phyloP scores from a whole-genome alignment of 1,284 basidiomycete species.

The Porodaedalea pini region DNA sequence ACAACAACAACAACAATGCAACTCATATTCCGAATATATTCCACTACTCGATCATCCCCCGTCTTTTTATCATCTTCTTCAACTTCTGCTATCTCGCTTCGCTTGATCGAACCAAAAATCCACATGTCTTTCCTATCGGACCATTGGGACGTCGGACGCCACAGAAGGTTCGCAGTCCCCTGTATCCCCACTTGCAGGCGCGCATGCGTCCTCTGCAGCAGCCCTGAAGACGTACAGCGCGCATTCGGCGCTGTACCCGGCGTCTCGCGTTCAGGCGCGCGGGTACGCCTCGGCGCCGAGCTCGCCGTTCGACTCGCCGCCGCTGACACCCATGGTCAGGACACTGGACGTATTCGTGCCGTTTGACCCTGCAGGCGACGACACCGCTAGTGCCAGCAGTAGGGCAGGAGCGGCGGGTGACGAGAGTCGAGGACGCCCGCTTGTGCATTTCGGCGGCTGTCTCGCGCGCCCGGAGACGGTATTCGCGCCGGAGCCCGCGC shows the following conservation, averaged over 20 bases:
- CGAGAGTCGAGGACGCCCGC: not conserved
- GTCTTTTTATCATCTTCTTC: not conserved
- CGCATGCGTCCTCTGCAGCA: not conserved
- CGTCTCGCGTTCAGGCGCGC: not conserved
- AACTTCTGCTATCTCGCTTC: not conserved
- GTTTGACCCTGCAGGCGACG: conserved; percentile 9
- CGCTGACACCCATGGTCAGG: conserved; percentile 8
- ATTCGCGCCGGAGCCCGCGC: not conserved
- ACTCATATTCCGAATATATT: not conserved
- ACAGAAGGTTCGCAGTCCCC: conserved; percentile 1
- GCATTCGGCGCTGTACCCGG: not conserved
- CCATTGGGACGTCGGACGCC: not conserved
- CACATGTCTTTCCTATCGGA: not conserved
- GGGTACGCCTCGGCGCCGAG: not conserved
- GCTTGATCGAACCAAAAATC: not conserved
- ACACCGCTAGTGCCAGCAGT: too few relatives aligned
- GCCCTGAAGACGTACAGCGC: not conserved
- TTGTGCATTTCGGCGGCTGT: conserved; percentile 15
- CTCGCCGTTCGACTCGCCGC: conserved; percentile 7
- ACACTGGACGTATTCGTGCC: conserved; percentile 12
- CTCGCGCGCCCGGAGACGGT: conserved; percentile 18
- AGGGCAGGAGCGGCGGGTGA: not conserved
- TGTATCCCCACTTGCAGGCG: not conserved
- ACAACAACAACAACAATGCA: not conserved
- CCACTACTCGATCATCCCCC: not conserved